Conservation (phyloP, 2,329 filamentous ascomycete species). For the Dichotomopilus funicola region DNA sequence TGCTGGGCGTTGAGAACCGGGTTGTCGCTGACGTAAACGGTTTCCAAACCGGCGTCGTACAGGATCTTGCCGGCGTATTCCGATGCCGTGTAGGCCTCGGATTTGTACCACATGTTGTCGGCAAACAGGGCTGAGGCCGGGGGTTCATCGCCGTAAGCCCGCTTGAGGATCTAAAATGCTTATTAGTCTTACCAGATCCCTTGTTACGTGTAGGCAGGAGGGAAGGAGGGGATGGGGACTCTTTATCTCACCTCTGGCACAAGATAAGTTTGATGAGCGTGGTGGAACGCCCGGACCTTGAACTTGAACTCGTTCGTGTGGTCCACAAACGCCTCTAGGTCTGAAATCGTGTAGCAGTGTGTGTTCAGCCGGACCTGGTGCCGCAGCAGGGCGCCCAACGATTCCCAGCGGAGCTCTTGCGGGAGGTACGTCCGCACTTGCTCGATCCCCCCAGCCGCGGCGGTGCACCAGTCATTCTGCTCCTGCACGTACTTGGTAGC, state of each 20-base stretch:
- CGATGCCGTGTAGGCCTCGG: slow-evolving; percentile 57
- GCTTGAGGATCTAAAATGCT: slow-evolving; percentile 43
- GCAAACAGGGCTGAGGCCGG: slow-evolving; percentile 61
- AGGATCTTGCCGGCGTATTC: slow-evolving; percentile 61
- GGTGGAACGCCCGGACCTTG: slow-evolving; percentile 59
- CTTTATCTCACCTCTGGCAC: slow-evolving; percentile 50
- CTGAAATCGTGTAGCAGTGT: slow-evolving; percentile 64
- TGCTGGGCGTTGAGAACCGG: slow-evolving; percentile 65
- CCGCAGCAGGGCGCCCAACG: slow-evolving; percentile 54
- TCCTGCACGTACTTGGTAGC: slow-evolving; percentile 49
- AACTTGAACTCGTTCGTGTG: slow-evolving; percentile 69
- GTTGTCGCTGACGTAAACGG: slow-evolving; percentile 65
- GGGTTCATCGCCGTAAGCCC: slow-evolving; percentile 46
- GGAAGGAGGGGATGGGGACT: background rate
- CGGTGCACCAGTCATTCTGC: slow-evolving; percentile 65
- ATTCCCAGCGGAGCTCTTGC: slow-evolving; percentile 57
- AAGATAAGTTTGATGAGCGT: slow-evolving; percentile 60
- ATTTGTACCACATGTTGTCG: slow-evolving; percentile 68
- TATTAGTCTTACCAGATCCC: background rate
- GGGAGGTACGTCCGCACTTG: slow-evolving; percentile 53
- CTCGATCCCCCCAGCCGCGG: slow-evolving; percentile 45
- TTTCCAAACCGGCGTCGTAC: slow-evolving; percentile 57
- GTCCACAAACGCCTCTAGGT: slow-evolving; percentile 62
- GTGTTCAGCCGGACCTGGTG: slow-evolving; percentile 65
- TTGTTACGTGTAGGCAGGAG: background rate